Base-by-base conservation (phyloP, 1,284 basidiomycete genomes). In the Hemileia vastatrix region DNA sequence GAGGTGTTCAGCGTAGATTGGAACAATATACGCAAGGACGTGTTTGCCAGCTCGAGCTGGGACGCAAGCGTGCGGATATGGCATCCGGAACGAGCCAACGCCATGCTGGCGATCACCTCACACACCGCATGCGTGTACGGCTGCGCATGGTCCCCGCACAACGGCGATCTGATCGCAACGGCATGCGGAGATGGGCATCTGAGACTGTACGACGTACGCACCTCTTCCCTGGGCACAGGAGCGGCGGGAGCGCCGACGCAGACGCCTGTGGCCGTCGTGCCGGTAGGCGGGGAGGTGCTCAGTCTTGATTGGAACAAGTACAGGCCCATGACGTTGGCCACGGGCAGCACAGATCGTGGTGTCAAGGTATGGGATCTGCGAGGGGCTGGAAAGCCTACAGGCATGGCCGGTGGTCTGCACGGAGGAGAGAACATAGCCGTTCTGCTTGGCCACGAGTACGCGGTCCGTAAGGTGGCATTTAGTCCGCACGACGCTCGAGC, bases 1-100 rank as follows among this genome's bases (percentile, higher is more conserved):
- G 94, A 98, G 74, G 89, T 92, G 5, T 93, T 90, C 78, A 87
- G 87, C n/a, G 83, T 96, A 9, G 90, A 98, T 76, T 98, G 94
- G 94, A 93, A 88, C 67, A 97, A 96, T 76, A 77, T 95, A 64
- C 85, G 88, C 69, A 98, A 98, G 76, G 86, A 90, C 65, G 81
- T 83, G 1, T 97, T 98, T 76, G 83, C 19, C 8, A 57, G 54
- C 1, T 84, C 86, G 1, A 90, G 86, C 21, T 97, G 94, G 94
- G 94, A 98, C 74, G 90, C 89, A 23, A 84, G 81, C 2, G 82
- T 94, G 45, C 92, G 94, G 77, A 74, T 96, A 90, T 97, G 94
- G 94, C 83, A 83, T 23, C 87, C 90, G 4, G 87, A 90, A 44
- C 82, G 83, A 32, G 83, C 84, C 3, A 81, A 83, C 43, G 93